Evolutionary conservation across 2,329 filamentous ascomycete species (phyloP).

Genomic region (Chrysoporthe austroafricana): DNA sequence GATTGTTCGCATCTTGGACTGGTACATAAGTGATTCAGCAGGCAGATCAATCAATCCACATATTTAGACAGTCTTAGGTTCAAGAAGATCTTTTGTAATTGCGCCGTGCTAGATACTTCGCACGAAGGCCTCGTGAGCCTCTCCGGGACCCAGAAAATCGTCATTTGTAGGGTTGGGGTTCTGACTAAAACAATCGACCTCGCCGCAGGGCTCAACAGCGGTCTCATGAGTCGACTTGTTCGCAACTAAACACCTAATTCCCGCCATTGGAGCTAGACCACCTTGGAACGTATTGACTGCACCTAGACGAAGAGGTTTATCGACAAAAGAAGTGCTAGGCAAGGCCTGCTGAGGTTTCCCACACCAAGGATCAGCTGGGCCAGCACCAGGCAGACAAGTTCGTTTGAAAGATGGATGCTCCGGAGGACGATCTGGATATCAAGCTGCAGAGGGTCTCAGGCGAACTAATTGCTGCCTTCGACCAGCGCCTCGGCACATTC

Average conservation of each 20-base stretch:
- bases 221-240: neutral
- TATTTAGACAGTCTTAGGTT: too few relatives aligned
- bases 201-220: neutral
- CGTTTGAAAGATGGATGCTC: constrained; percentile 59
- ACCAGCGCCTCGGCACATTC: constrained; percentile 55
- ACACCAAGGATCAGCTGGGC: neutral
- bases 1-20: too few relatives aligned
- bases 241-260: neutral
- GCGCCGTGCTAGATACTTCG: neutral
- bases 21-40: too few relatives aligned
- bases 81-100: neutral
- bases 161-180: constrained; percentile 2
- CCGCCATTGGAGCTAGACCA: neutral
- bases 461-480: constrained; percentile 63
- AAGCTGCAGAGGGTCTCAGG: constrained; percentile 64
- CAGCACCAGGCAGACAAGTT: neutral
- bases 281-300: neutral
- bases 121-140: neutral
- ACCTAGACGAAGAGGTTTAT: too few relatives aligned
- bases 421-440: constrained; percentile 63
- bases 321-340: neutral
- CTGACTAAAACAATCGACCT: neutral
- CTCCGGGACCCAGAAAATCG: neutral
- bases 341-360: neutral
- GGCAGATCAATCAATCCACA: too few relatives aligned